A percentile compares a stretch with the other conserved stretches of the same genome.
These are phyloP conservation scores for Xerophyta viscosa DNA, from an alignment of 106 monocot genomes.

Conservation along the genomic window DNA sequence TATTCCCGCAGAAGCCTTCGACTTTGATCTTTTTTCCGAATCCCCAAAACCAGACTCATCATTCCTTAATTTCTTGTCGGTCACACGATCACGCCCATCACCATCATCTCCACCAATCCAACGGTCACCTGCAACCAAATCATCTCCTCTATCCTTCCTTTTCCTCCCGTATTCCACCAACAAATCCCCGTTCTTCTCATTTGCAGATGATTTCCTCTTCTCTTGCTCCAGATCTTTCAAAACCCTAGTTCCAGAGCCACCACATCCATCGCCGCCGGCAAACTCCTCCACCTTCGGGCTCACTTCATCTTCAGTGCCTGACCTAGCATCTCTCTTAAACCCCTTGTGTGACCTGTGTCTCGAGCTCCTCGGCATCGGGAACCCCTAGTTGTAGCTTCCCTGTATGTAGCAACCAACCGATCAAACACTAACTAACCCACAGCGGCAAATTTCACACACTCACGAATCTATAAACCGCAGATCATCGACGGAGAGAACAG, in stretches of 20 bases:
- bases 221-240: constrained; percentile 44
- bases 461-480: no score
- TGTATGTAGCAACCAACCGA: no score
- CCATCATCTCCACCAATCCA: constrained; percentile 48
- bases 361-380: constrained; percentile 63
- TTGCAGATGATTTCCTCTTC: constrained; percentile 37
- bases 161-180: constrained; percentile 36
- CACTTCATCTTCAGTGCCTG: constrained; percentile 36
- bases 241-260: constrained; percentile 32
- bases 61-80: constrained; percentile 27
- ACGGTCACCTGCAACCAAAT: constrained; percentile 24
- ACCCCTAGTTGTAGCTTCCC: no score
- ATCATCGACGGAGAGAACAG: no score
- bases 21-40: constrained; percentile 5
- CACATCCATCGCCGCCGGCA: neutral
- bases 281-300: constrained; percentile 18
- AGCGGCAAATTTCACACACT: no score
- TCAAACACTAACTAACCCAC: no score
- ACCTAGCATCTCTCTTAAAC: constrained; percentile 32
- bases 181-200: constrained; percentile 25
- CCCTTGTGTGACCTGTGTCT: constrained; percentile 49
- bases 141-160: constrained; percentile 44
- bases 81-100: constrained; percentile 18
- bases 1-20: constrained; percentile 22
- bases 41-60: constrained; percentile 2